phyloP scores from a whole-genome alignment of 2,329 filamentous ascomycete species.

The Cryphonectria nitschkei region DNA sequence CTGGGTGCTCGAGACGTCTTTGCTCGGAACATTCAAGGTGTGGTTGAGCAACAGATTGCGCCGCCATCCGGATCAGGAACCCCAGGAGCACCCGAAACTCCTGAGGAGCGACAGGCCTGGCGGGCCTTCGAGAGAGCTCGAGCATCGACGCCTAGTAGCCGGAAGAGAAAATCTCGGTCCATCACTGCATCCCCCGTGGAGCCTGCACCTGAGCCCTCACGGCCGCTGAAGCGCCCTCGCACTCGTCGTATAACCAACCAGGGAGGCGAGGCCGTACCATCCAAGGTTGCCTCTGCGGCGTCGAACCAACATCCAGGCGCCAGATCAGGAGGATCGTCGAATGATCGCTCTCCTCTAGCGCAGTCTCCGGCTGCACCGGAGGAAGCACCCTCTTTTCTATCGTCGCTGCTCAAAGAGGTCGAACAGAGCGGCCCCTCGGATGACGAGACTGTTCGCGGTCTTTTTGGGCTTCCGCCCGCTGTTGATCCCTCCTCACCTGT shows the following conservation, averaged over 20 bases:
- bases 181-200: constrained; percentile 72
- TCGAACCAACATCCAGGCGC: constrained; percentile 28
- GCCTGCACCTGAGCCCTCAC: constrained; percentile 70
- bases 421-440: constrained; percentile 66
- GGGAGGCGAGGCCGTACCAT: constrained; percentile 51
- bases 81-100: constrained; percentile 63
- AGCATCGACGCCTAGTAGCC: constrained; percentile 51
- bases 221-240: constrained; percentile 85
- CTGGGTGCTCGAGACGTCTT: constrained; percentile 78
- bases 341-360: constrained; percentile 31
- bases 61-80: constrained; percentile 44
- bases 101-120: constrained; percentile 85
- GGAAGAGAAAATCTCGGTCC: constrained; percentile 77
- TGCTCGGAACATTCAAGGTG: constrained; percentile 59
- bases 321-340: constrained; percentile 24
- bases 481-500: constrained; percentile 39
- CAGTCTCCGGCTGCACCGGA: constrained; percentile 40
- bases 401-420: constrained; percentile 85
- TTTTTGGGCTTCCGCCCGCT: constrained; percentile 42
- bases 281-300: constrained; percentile 32
- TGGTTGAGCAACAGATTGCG: constrained; percentile 56
- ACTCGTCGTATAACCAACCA: constrained; percentile 67
- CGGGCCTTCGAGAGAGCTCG: constrained; percentile 86
- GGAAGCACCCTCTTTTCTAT: constrained; percentile 77
- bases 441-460: constrained; percentile 53